A percentile compares a stretch with the other conserved stretches of the same genome.
These are phyloP conservation scores for Leucocoprinus sp. DNA, from an alignment of 768 basidiomycete species.

Conservation along the genomic window DNA sequence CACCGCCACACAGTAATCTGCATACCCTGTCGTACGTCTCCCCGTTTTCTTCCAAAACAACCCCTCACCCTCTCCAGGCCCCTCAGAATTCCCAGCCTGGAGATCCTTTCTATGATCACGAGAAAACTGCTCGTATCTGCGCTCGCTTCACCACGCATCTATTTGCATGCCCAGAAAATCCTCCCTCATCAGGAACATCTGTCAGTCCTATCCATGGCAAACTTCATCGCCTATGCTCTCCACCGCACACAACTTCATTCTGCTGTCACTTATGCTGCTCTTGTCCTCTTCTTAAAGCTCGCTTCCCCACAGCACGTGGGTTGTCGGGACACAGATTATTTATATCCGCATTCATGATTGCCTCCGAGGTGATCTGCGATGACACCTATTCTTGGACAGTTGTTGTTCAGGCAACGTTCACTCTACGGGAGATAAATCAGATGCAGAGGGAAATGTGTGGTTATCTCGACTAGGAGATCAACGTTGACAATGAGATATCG, in stretches of 20 bases:
- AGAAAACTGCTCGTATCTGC: constrained; percentile 57
- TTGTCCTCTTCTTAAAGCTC: constrained; percentile 71
- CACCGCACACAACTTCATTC: constrained; percentile 73
- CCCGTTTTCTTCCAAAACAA: constrained; percentile 8
- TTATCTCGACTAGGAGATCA: constrained; percentile 90
- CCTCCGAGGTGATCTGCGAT: constrained; percentile 88
- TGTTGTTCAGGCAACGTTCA: constrained; percentile 84
- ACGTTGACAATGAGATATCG: constrained; percentile 58
- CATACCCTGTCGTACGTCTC: constrained; percentile 7
- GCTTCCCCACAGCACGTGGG: constrained; percentile 87
- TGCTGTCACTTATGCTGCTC: constrained; percentile 62
- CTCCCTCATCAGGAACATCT: constrained; percentile 43
- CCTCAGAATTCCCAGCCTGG: constrained; percentile 21
- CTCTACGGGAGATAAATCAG: constrained; percentile 85
- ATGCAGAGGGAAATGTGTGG: constrained; percentile 93
- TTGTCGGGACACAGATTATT: constrained; percentile 87
- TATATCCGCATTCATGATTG: constrained; percentile 90
- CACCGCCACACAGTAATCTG: constrained; percentile 7
- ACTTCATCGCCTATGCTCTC: constrained; percentile 81
- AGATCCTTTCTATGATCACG: constrained; percentile 74
- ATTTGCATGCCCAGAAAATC: constrained; percentile 80
- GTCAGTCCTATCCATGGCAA: constrained; percentile 45
- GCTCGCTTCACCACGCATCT: constrained; percentile 78
- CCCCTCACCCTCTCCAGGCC: constrained; percentile 14
- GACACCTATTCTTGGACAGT: constrained; percentile 91